Conservation (phyloP, 208 protist species). For the Pavlovales sp. region DNA sequence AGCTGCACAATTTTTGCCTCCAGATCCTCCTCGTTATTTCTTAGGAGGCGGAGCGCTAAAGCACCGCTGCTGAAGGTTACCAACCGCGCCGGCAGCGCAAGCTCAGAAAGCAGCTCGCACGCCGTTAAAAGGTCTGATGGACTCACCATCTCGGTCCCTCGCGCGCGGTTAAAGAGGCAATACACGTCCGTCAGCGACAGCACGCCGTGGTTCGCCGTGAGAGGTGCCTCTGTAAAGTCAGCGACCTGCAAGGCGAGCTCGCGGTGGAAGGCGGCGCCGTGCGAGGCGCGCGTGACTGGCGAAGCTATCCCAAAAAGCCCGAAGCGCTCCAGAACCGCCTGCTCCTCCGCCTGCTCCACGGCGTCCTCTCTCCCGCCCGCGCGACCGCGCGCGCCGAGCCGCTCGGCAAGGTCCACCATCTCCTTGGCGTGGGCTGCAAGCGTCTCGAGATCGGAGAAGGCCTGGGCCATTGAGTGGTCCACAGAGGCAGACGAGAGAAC, state of each 20-base stretch:
- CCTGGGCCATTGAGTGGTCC: conserved; percentile 8
- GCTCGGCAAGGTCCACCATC: conserved; percentile 28
- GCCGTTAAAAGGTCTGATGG: conserved; percentile 15
- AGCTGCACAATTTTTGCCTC: background rate
- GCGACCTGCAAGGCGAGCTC: conserved; percentile 33
- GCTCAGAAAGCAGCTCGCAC: background rate
- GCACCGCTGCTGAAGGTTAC: conserved; percentile 1
- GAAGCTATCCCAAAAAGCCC: background rate
- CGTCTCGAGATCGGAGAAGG: conserved; percentile 38
- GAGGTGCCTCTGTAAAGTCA: background rate
- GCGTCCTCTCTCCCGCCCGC: background rate
- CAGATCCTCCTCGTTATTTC: background rate
- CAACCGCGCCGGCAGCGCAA: background rate
- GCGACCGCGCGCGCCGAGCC: conserved; percentile 3
- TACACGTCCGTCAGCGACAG: conserved; percentile 43
- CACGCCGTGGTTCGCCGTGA: background rate
- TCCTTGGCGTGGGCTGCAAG: conserved; percentile 42
- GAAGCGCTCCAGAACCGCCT: conserved; percentile 8
- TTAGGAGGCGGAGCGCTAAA: background rate
- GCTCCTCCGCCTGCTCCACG: background rate
- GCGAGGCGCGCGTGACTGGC: conserved; percentile 13
- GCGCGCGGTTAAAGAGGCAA: conserved; percentile 47
- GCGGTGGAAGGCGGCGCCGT: conserved; percentile 18
- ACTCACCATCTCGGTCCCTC: conserved; percentile 36
- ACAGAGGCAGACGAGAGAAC: background rate